Base-by-base conservation (phyloP, 345 rosid species). In the Lepidium sativum region DNA sequence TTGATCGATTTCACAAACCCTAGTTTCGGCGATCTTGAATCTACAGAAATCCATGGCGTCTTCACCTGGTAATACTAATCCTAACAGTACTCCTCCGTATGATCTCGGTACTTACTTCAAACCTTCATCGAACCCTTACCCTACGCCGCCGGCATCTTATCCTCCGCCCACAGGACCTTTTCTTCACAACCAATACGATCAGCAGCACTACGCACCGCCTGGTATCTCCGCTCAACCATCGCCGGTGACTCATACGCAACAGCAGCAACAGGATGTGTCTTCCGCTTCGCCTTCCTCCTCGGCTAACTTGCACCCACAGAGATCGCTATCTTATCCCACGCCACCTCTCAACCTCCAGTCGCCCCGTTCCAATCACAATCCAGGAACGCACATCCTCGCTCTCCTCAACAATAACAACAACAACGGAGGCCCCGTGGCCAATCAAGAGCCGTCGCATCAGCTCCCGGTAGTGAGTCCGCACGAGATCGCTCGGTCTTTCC, bases 371-470 rank as follows among this genome's bases (percentile, higher is more conserved):
- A 63, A 68, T 64, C 69, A 49, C 75, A 82, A 78, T 64, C 77
- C 83, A 12, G 96, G 98, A 4, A 80, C 84, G 62, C 89, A 79
- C 13, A 80, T 86, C 66, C 84, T 86, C 62, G 91, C 96, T 53
- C 84, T 88, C 7, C 83, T 89, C 55, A 77, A 79, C 47, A 55
- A 58, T 63, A 68, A 49, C 58, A 50, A 20, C 21, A 68, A 56
- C 55, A 53, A 23, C 44, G 75, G 65, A 42, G 56, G 27, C 47
- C 49, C 65, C 17, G 25, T 64, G 15, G 14, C 31, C 16, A 77
- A 54, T 51, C 83, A 70, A 18, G 80, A 82, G 7, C 65, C 64
- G 47, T 50, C 77, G 41, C 35, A 16, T 68, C 74, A 52, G 20
- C 6, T 33, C 48, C 76, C 74, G 9, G 55, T 27, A 13, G 64